These are phyloP conservation scores for Magnusiomyces paraingens DNA, from an alignment of 1,139 yeast genomes.

Conservation along the genomic window DNA sequence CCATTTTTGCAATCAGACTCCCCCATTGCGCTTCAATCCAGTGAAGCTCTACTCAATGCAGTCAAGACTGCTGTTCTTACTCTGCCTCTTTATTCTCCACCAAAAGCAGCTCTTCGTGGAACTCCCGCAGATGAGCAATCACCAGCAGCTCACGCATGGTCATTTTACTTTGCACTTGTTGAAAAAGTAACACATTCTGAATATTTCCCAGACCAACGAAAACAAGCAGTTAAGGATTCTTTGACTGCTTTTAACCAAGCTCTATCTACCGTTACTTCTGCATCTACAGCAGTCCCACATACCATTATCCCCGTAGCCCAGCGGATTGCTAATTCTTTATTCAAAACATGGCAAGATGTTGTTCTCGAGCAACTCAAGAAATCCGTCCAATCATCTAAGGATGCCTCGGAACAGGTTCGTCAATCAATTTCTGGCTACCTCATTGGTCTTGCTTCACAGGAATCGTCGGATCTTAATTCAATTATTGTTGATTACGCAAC, in stretches of 20 bases:
- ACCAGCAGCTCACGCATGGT: conserved; percentile 2
- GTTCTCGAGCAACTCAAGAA: too few relatives aligned
- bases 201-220: too few relatives aligned
- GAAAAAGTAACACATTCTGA: not conserved
- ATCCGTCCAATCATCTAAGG: not conserved
- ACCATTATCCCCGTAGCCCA: too few relatives aligned
- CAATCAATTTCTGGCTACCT: not conserved
- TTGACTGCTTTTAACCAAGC: too few relatives aligned
- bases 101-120: not conserved
- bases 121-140: not conserved
- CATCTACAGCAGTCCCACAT: too few relatives aligned
- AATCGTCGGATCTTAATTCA: not conserved
- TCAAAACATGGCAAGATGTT: too few relatives aligned
- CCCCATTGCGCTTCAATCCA: not conserved
- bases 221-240: too few relatives aligned
- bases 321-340: too few relatives aligned
- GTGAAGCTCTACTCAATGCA: not conserved
- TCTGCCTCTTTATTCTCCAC: not conserved
- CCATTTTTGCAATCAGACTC: not conserved
- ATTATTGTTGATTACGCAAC: not conserved
- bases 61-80: not conserved
- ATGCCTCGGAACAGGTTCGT: not conserved
- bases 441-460: not conserved
- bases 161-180: conserved; percentile 4
- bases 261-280: too few relatives aligned